Percentiles rank a stretch among this genome's conserved stretches.
Evolutionary conservation across 169 alveolate species (phyloP).

Genomic region (Cryptosporidium sp.): DNA sequence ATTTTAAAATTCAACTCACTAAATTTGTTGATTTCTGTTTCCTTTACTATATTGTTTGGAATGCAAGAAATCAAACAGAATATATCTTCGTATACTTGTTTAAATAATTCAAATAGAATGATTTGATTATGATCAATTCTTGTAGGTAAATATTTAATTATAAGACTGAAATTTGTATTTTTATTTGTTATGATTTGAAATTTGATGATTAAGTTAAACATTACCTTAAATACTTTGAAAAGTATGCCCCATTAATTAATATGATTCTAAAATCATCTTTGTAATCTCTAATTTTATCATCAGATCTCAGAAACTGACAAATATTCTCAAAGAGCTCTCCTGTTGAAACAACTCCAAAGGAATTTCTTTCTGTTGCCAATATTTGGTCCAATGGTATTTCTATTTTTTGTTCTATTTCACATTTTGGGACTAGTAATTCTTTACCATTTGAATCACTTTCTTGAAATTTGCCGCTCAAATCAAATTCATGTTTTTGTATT

Average conservation of each 20-base stretch:
- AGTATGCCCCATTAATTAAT: slow-evolving; percentile 17
- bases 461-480: neutral
- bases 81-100: slow-evolving; percentile 35
- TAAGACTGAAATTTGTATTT: neutral
- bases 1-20: neutral
- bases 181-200: neutral
- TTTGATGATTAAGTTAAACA: neutral
- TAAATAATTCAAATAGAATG: neutral
- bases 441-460: neutral
- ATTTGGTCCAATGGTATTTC: neutral
- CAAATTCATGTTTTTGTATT: neutral
- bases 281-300: neutral
- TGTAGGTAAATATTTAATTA: slow-evolving; percentile 8
- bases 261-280: neutral
- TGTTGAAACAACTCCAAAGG: slow-evolving; percentile 5
- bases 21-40: neutral
- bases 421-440: slow-evolving; percentile 26
- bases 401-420: neutral
- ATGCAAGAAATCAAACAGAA: slow-evolving; percentile 8
- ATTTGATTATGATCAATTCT: neutral
- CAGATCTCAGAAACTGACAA: neutral
- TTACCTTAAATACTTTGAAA: slow-evolving; percentile 42
- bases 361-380: neutral
- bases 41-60: neutral
- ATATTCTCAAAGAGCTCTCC: slow-evolving; percentile 12